Conservation (phyloP, 192 early-diverging fungal genomes). For the Linnemannia elongata region DNA sequence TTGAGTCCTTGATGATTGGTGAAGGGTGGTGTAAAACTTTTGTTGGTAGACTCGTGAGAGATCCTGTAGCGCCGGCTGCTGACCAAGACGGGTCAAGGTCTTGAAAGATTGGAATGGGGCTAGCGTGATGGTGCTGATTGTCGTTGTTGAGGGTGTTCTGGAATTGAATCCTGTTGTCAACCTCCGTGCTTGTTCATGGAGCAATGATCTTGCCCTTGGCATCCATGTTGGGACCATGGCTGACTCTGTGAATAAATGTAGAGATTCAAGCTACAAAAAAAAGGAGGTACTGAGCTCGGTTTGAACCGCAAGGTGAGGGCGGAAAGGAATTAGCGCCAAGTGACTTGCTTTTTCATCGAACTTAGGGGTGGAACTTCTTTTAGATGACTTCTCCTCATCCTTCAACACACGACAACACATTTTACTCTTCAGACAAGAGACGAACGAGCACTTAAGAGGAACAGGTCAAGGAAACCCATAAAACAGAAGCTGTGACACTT, state of each 20-base stretch:
- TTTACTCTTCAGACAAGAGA: neutral
- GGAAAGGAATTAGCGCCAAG: neutral
- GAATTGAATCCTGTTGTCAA: neutral
- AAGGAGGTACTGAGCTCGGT: neutral
- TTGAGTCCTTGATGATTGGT: constrained; percentile 34
- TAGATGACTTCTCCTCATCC: neutral
- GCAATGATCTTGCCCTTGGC: neutral
- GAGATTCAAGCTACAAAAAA: neutral
- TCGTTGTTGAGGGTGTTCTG: neutral
- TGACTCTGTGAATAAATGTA: neutral
- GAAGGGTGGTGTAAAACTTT: constrained; percentile 22
- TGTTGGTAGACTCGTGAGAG: neutral
- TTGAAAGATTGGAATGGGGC: neutral
- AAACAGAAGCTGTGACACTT: neutral
- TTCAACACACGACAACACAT: neutral
- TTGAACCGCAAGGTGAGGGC: neutral
- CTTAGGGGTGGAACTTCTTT: neutral
- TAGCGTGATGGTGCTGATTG: neutral
- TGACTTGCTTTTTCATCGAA: neutral
- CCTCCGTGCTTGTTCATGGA: neutral
- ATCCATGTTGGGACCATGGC: neutral
- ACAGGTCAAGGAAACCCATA: neutral
- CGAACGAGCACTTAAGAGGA: neutral
- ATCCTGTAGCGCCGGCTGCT: neutral
- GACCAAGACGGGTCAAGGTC: neutral